A percentile compares a stretch with the other conserved stretches of the same genome.
These are phyloP conservation scores for Acacia pycnantha DNA, from an alignment of 331 rosid genomes.

Conservation along the genomic window DNA sequence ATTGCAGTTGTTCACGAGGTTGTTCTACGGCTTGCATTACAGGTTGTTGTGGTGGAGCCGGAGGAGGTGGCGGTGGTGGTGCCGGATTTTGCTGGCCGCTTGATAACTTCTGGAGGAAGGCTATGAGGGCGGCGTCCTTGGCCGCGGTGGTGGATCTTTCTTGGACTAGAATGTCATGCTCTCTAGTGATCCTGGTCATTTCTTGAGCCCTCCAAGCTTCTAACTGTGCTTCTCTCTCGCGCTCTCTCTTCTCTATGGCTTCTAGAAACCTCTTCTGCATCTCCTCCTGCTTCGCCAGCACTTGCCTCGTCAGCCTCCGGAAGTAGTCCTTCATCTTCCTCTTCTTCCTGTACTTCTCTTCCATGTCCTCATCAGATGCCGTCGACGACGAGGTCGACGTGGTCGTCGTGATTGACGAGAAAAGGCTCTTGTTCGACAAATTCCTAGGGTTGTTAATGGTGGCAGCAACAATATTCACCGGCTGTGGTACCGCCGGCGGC, in stretches of 20 bases:
- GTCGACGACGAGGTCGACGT: slow-evolving; percentile 68
- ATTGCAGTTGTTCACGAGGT: background rate
- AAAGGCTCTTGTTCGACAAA: slow-evolving; percentile 44
- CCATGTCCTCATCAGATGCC: slow-evolving; percentile 73
- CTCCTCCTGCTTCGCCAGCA: slow-evolving; percentile 79
- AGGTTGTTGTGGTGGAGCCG: background rate
- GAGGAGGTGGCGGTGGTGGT: background rate
- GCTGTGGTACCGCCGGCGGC: background rate
- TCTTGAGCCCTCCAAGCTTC: slow-evolving; percentile 79
- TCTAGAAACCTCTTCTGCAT: slow-evolving; percentile 77
- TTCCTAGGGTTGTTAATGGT: slow-evolving; percentile 28
- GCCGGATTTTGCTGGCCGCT: slow-evolving; percentile 26
- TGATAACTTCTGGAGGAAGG: slow-evolving; percentile 61
- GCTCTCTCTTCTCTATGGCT: slow-evolving; percentile 64
- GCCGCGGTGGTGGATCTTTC: slow-evolving; percentile 72
- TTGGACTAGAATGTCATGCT: slow-evolving; percentile 66
- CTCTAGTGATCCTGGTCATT: slow-evolving; percentile 57
- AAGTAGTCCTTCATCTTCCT: slow-evolving; percentile 85
- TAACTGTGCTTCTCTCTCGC: slow-evolving; percentile 51
- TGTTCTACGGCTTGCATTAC: background rate
- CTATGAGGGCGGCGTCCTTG: slow-evolving; percentile 67
- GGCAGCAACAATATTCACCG: background rate
- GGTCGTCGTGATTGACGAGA: slow-evolving; percentile 44
- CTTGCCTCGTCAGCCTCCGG: slow-evolving; percentile 56
- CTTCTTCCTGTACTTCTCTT: slow-evolving; percentile 48